phyloP scores from a whole-genome alignment of 1,139 yeast species.

The Hansenula anomala region DNA sequence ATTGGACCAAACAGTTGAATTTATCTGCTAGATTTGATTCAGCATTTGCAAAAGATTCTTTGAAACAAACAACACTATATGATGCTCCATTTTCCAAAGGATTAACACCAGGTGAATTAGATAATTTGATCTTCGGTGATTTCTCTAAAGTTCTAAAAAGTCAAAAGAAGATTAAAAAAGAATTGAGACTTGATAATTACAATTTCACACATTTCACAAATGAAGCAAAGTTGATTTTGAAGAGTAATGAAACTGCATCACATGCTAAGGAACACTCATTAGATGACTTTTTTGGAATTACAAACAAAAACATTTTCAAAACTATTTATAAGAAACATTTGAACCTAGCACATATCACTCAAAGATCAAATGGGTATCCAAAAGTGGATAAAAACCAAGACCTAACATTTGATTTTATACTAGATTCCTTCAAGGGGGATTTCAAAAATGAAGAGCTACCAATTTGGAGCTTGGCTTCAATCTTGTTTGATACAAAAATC shows the following conservation, averaged over 20 bases:
- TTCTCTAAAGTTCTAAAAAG: conserved; percentile 29
- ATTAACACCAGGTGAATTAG: conserved; percentile 25
- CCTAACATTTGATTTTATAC: conserved; percentile 27
- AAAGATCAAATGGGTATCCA: conserved; percentile 27
- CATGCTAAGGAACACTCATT: conserved; percentile 12
- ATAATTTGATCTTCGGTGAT: conserved; percentile 51
- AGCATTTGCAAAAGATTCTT: conserved; percentile 31
- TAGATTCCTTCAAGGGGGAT: conserved; percentile 18
- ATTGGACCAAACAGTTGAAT: conserved; percentile 63
- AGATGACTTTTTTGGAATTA: conserved; percentile 6
- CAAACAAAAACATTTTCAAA: conserved; percentile 4
- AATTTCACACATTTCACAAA: conserved; percentile 23
- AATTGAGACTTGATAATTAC: conserved; percentile 20
- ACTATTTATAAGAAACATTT: conserved; percentile 16
- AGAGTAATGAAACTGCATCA: conserved; percentile 4
- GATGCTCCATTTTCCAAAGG: conserved; percentile 21
- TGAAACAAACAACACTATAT: conserved; percentile 16
- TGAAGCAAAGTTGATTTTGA: conserved; percentile 19
- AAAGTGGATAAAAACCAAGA: conserved; percentile 19
- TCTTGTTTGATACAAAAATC: conserved; percentile 47
- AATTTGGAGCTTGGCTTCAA: conserved; percentile 50
- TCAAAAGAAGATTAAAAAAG: conserved; percentile 23
- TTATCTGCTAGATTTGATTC: conserved; percentile 54
- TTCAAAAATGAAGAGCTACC: conserved; percentile 20
- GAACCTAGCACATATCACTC: conserved; percentile 8